Evolutionary conservation across 2,329 filamentous ascomycete species (phyloP).

Genomic region (Nothophaeocryptopus gaeumannii): DNA sequence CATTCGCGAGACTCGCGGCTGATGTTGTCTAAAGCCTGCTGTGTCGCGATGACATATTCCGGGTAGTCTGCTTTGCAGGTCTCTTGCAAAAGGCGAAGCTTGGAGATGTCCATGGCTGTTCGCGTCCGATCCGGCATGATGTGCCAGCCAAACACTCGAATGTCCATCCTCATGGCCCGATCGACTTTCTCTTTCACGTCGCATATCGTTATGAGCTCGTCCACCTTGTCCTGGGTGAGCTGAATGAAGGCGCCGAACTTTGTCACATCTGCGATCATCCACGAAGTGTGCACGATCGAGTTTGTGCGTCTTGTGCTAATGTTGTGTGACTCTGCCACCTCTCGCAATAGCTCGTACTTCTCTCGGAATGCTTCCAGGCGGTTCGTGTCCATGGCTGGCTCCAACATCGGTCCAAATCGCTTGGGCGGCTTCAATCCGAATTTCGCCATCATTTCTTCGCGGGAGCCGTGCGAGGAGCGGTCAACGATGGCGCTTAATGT

Average conservation of each 20-base stretch:
- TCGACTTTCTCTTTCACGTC: slow-evolving; percentile 46
- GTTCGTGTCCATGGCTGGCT: slow-evolving; percentile 44
- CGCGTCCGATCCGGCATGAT: slow-evolving; percentile 34
- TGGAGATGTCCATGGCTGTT: slow-evolving; percentile 39
- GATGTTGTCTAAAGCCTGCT: slow-evolving; percentile 45
- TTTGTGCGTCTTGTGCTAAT: slow-evolving; percentile 33
- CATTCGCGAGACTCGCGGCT: slow-evolving; percentile 32
- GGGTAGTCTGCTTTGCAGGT: slow-evolving; percentile 44
- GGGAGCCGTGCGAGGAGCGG: slow-evolving; percentile 38
- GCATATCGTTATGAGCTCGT: slow-evolving; percentile 44
- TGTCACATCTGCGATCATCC: slow-evolving; percentile 42
- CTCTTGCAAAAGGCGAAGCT: slow-evolving; percentile 45
- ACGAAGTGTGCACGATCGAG: slow-evolving; percentile 35
- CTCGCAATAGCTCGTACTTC: slow-evolving; percentile 42
- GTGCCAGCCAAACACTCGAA: slow-evolving; percentile 50
- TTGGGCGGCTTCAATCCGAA: slow-evolving; percentile 47
- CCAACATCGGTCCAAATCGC: slow-evolving; percentile 35
- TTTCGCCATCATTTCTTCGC: slow-evolving; percentile 46
- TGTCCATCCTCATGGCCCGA: slow-evolving; percentile 44
- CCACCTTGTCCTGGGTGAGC: slow-evolving; percentile 43
- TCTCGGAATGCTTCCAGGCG: slow-evolving; percentile 47
- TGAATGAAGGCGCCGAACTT: slow-evolving; percentile 44
- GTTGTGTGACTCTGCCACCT: slow-evolving; percentile 35
- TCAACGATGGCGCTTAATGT: slow-evolving; percentile 47
- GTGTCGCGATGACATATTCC: slow-evolving; percentile 43